These are phyloP conservation scores for Lachnellula cervina DNA, from an alignment of 2,329 filamentous ascomycete species.

Conservation along the genomic window DNA sequence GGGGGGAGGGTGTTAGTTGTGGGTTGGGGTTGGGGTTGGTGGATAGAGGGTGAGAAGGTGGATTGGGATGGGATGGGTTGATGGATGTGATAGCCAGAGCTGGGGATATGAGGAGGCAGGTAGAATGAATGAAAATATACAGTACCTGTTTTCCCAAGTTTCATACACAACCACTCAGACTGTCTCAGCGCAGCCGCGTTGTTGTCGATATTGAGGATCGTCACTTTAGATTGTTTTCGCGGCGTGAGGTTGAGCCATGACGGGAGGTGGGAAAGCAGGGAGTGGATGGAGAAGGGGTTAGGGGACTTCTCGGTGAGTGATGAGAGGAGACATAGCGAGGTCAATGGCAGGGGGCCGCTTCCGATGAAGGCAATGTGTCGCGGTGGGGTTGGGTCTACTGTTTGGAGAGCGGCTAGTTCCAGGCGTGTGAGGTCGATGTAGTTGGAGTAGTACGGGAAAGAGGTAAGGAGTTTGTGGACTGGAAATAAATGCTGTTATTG, in stretches of 20 bases:
- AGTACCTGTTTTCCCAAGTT: constrained; percentile 28
- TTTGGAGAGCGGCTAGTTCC: constrained; percentile 39
- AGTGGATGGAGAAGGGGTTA: neutral
- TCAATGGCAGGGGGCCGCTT: constrained; percentile 46
- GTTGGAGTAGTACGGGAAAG: constrained; percentile 46
- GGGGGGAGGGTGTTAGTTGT: neutral
- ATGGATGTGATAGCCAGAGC: neutral
- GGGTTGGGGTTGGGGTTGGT: too few species aligned
- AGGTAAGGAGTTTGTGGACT: constrained; percentile 25
- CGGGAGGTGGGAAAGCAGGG: neutral
- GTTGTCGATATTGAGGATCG: constrained; percentile 40
- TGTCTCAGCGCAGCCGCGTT: constrained; percentile 32
- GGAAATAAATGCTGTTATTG: constrained; percentile 3
- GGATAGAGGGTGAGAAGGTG: neutral
- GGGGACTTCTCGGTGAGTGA: constrained; percentile 22
- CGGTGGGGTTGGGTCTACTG: constrained; percentile 31
- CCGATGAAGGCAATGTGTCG: constrained; percentile 43
- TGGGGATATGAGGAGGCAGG: constrained; percentile 27
- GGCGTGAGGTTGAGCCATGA: too few species aligned
- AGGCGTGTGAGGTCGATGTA: constrained; percentile 44
- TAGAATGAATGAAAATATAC: constrained; percentile 37
- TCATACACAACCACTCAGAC: constrained; percentile 30
- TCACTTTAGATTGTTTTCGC: constrained; percentile 3
- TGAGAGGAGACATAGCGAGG: constrained; percentile 40
- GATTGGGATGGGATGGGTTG: too few species aligned